phyloP scores from a whole-genome alignment of 2,329 filamentous ascomycete species.

The Calonectria pauciramosa region DNA sequence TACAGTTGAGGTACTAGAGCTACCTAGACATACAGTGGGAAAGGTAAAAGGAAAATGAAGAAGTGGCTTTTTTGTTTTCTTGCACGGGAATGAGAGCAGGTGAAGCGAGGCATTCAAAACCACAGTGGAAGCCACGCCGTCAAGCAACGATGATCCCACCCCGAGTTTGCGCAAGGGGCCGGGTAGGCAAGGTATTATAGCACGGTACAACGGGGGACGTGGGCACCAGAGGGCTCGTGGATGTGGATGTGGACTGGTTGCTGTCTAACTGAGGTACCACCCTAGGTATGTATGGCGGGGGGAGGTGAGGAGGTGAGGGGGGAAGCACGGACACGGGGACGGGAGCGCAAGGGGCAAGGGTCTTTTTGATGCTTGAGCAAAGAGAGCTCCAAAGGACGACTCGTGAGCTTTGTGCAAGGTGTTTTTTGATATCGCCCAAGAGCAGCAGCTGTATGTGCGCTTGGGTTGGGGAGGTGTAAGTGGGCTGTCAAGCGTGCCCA shows the following conservation, averaged over 20 bases:
- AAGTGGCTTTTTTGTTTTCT: constrained; percentile 11
- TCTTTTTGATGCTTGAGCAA: background rate
- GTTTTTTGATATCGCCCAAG: background rate
- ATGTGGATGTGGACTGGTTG: background rate
- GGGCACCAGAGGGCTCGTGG: constrained; percentile 8
- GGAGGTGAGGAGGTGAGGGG: background rate
- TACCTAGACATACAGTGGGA: constrained; percentile 8
- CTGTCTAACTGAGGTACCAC: constrained; percentile 14
- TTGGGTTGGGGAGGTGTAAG: background rate
- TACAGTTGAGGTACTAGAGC: constrained; percentile 6
- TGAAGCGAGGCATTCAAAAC: constrained; percentile 4
- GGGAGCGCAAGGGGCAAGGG: constrained; percentile 7
- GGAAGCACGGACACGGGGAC: constrained; percentile 18
- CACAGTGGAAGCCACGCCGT: constrained; percentile 25
- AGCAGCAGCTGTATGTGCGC: background rate
- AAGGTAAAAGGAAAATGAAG: background rate
- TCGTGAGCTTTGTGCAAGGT: background rate
- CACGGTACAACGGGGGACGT: constrained; percentile 14
- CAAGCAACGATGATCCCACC: constrained; percentile 29
- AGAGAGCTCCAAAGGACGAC: background rate
- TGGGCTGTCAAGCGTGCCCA: background rate
- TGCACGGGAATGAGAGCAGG: background rate
- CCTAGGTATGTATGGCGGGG: background rate
- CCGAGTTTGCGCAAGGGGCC: constrained; percentile 20
- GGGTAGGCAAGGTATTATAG: constrained; percentile 11